Conservation (phyloP, 1,139 yeast species). For the Pichia sp. region DNA sequence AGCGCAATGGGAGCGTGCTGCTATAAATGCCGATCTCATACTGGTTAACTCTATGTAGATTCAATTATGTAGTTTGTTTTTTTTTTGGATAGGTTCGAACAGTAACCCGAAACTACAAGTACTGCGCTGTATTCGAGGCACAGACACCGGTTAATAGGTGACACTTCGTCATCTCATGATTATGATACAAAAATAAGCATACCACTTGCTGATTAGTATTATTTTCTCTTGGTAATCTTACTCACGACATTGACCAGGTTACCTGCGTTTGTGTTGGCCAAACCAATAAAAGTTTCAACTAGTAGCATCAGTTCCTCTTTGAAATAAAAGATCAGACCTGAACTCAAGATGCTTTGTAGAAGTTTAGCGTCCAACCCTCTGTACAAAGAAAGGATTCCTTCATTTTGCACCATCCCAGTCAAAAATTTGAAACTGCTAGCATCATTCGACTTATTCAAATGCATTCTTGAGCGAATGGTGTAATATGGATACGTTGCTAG, state of each 20-base stretch:
- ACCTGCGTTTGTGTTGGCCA: too few relatives aligned
- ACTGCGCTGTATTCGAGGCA: too few relatives aligned
- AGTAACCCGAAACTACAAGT: too few relatives aligned
- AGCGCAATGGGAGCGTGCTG: too few relatives aligned
- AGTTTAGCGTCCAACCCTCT: conserved; percentile 76
- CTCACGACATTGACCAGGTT: too few relatives aligned
- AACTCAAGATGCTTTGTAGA: conserved; percentile 75
- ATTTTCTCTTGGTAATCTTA: neutral
- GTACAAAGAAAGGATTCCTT: conserved; percentile 72
- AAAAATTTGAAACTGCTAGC: conserved; percentile 31
- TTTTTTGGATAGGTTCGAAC: too few relatives aligned
- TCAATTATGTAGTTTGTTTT: too few relatives aligned
- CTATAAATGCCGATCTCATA: too few relatives aligned
- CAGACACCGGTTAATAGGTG: too few relatives aligned
- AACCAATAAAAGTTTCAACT: conserved; percentile 20
- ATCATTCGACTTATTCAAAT: conserved; percentile 35
- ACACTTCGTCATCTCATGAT: too few relatives aligned
- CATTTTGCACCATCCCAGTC: conserved; percentile 48
- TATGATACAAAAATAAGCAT: too few relatives aligned
- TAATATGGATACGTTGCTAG: conserved; percentile 84
- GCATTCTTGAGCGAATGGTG: conserved; percentile 85
- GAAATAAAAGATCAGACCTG: conserved; percentile 85
- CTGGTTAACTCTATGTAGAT: too few relatives aligned
- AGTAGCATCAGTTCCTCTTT: conserved; percentile 70
- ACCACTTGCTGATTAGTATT: conserved; percentile 19